phyloP scores from a whole-genome alignment of 495 filamentous ascomycete genomes.

The Sabuloglossum arenarium region DNA sequence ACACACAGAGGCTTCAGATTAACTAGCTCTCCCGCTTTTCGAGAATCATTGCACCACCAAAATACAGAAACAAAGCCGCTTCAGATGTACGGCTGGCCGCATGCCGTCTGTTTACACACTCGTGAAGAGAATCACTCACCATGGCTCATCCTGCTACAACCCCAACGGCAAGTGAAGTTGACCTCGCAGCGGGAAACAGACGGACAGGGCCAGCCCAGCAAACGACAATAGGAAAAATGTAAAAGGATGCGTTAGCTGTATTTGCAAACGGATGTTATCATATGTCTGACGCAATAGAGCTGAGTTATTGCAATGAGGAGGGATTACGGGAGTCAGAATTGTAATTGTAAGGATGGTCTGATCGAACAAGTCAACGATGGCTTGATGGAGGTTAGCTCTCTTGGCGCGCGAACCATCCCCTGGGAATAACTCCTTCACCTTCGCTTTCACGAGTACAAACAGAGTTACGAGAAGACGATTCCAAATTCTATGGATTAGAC shows the following conservation, averaged over 20 bases:
- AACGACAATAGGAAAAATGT: neutral
- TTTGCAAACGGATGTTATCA: neutral
- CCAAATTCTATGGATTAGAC: neutral
- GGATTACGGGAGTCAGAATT: neutral
- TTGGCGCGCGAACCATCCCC: neutral
- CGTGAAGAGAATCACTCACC: neutral
- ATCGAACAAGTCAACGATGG: neutral
- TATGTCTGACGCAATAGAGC: neutral
- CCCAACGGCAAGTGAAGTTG: neutral
- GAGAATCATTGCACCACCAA: neutral
- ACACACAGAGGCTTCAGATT: neutral
- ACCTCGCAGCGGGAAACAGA: neutral
- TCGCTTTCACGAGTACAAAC: neutral
- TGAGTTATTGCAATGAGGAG: neutral
- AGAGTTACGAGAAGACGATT: too few species aligned
- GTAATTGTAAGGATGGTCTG: neutral
- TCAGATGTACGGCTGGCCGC: too few species aligned
- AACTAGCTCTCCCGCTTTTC: neutral
- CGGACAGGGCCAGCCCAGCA: neutral
- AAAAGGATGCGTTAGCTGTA: neutral
- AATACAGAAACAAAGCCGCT: neutral
- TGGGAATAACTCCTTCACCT: neutral
- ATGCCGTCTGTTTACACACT: neutral
- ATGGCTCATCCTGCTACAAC: constrained; percentile 2
- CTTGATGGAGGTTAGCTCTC: neutral